phyloP scores from a whole-genome alignment of 306 rosid species.

The Dryas drummondii region DNA sequence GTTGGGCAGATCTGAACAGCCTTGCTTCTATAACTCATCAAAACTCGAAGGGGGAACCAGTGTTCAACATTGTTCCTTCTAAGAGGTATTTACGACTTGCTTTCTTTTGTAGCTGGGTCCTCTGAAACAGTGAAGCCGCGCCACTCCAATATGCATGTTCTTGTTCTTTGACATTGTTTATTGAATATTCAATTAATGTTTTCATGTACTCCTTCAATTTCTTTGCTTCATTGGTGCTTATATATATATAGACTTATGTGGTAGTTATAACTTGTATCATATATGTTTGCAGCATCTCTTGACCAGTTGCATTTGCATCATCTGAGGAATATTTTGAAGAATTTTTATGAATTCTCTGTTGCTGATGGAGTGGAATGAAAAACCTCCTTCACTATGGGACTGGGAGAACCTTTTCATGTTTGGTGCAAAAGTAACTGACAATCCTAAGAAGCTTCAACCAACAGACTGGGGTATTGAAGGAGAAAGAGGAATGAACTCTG shows the following conservation, averaged over 20 bases:
- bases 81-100: background rate
- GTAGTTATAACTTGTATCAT: background rate
- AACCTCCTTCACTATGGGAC: conserved; percentile 65
- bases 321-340: conserved; percentile 7
- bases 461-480: conserved; percentile 50
- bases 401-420: conserved; percentile 66
- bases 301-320: conserved; percentile 15
- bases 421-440: conserved; percentile 56
- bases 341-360: conserved; percentile 15
- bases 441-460: conserved; percentile 43
- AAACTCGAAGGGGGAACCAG: background rate
- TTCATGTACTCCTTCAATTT: background rate
- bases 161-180: background rate
- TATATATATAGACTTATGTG: background rate
- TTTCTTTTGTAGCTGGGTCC: background rate
- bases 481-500: conserved; percentile 56
- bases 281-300: conserved; percentile 42
- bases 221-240: background rate
- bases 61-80: background rate
- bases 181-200: background rate
- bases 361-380: conserved; percentile 86
- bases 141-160: conserved; percentile 10
- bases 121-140: background rate
- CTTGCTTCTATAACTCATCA: background rate
- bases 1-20: conserved; percentile 25